Conservation (phyloP, 768 basidiomycete species). For the Lactifluus subvellereus region DNA sequence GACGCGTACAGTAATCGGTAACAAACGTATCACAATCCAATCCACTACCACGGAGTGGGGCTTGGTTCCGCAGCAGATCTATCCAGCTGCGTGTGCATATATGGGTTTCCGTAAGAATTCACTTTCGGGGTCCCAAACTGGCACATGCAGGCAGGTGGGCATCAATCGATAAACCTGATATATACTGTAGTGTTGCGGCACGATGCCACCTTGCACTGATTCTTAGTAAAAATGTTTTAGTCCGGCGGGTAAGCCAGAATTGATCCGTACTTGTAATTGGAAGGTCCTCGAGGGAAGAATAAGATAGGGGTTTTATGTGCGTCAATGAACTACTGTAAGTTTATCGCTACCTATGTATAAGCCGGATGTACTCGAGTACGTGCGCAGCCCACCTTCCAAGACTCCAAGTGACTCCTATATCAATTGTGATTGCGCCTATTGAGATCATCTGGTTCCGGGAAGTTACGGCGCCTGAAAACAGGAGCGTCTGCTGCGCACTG, state of each 20-base stretch:
- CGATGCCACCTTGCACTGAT: background rate
- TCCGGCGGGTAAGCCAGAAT: background rate
- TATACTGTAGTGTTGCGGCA: background rate
- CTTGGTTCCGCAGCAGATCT: background rate
- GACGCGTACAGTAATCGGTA: background rate
- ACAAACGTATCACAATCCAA: background rate
- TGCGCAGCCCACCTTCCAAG: no score
- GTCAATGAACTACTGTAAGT: no score
- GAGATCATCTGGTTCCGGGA: background rate
- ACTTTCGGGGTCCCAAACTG: background rate
- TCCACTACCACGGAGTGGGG: background rate
- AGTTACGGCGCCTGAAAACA: conserved; percentile 3
- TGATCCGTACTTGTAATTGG: no score
- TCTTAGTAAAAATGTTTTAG: background rate
- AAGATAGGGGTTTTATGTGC: no score
- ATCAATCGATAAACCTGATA: background rate
- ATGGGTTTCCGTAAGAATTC: background rate
- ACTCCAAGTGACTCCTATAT: no score
- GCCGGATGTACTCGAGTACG: no score
- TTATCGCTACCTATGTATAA: no score
- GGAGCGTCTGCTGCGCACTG: background rate
- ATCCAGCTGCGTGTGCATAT: background rate
- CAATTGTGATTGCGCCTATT: no score
- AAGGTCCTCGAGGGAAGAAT: no score
- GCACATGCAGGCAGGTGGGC: background rate